A percentile compares a stretch with the other conserved stretches of the same genome.
phyloP scores from a whole-genome alignment of 2,329 filamentous ascomycete species.

The Claviceps sp. region DNA sequence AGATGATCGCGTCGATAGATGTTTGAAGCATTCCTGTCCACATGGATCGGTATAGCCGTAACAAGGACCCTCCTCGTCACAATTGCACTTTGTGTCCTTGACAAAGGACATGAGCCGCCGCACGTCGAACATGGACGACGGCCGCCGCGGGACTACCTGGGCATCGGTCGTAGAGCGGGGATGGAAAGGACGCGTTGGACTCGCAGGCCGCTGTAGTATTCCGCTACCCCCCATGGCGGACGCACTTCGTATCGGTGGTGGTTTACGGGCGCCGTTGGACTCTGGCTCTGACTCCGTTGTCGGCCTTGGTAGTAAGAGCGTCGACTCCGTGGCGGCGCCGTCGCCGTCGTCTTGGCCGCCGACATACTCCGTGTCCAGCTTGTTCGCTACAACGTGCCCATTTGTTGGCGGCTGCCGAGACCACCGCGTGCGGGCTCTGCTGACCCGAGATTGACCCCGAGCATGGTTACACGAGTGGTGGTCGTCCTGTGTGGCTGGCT shows the following conservation, averaged over 20 bases:
- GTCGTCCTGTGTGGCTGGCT: constrained; percentile 18
- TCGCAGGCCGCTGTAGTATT: constrained; percentile 13
- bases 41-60: constrained; percentile 53
- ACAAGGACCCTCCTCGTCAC: constrained; percentile 46
- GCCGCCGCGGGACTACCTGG: constrained; percentile 26
- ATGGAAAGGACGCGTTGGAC: constrained; percentile 10
- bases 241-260: constrained; percentile 15
- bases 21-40: constrained; percentile 52
- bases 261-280: constrained; percentile 12
- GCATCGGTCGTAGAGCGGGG: constrained; percentile 16
- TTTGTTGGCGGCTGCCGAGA: constrained; percentile 14
- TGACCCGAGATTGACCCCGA: constrained; percentile 18
- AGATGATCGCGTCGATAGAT: constrained; percentile 28
- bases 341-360: constrained; percentile 6
- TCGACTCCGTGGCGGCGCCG: constrained; percentile 26
- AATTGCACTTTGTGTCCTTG: constrained; percentile 49
- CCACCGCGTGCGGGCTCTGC: constrained; percentile 18
- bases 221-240: constrained; percentile 17
- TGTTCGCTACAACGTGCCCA: not conserved
- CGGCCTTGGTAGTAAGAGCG: constrained; percentile 24
- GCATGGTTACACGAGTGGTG: constrained; percentile 11
- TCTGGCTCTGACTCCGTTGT: constrained; percentile 11
- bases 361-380: not conserved
- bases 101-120: constrained; percentile 50
- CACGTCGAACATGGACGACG: constrained; percentile 38